Evolutionary conservation across 345 rosid species (phyloP).

Genomic region (Sapria himalayana): DNA sequence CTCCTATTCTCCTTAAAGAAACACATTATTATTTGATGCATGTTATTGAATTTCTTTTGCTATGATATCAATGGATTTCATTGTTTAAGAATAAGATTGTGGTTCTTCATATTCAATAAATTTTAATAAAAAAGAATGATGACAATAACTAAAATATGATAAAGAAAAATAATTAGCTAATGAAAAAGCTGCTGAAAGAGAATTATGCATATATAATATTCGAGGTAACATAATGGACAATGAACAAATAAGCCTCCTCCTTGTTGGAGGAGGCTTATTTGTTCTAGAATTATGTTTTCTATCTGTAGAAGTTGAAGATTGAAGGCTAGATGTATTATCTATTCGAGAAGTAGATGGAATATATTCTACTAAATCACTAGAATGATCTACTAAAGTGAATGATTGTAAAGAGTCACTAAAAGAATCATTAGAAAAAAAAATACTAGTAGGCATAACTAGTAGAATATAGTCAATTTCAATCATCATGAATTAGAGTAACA

Average conservation of each 20-base stretch:
- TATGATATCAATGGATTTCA: neutral
- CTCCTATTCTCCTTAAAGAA: no score
- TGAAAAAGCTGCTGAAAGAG: neutral
- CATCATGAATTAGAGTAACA: neutral
- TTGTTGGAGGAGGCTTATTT: neutral
- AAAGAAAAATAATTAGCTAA: neutral
- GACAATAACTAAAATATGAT: neutral
- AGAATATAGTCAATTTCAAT: neutral
- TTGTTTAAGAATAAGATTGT: neutral
- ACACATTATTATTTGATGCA: neutral
- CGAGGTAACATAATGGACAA: neutral
- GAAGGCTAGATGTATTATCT: neutral
- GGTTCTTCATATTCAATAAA: neutral
- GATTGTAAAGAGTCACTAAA: no score
- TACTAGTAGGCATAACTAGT: neutral
- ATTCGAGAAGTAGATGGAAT: neutral
- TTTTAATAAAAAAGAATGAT: neutral
- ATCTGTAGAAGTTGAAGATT: neutral
- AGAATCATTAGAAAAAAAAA: no score
- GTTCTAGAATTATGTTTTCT: neutral
- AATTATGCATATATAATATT: neutral
- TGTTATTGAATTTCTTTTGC: neutral
- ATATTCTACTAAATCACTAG: neutral
- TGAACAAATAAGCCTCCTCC: no score
- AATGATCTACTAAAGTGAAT: neutral